Evolutionary conservation across 176 grass and related monocot species (phyloP).

Genomic region (Hsuehochloa calcarea): DNA sequence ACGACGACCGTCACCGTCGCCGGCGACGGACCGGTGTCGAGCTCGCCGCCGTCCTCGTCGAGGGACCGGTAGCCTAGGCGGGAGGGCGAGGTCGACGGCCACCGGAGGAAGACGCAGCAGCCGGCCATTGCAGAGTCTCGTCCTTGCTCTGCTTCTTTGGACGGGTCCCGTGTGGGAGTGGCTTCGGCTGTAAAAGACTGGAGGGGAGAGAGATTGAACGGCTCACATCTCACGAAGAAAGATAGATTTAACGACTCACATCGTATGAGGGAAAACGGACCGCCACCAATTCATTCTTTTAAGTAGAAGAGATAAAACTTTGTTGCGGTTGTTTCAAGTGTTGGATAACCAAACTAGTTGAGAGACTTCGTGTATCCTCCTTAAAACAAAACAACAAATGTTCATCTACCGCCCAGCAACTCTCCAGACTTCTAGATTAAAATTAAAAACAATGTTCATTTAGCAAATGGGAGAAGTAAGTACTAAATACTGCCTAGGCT

Average conservation of each 20-base stretch:
- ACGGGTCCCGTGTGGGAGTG: background rate
- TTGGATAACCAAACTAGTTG: background rate
- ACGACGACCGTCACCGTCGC: slow-evolving; percentile 72
- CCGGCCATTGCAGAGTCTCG: slow-evolving; percentile 45
- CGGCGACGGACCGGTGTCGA: background rate
- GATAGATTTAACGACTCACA: too few relatives aligned
- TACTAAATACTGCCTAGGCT: too few relatives aligned
- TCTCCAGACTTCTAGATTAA: too few relatives aligned
- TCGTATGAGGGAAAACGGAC: too few relatives aligned
- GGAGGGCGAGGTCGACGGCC: slow-evolving; percentile 45
- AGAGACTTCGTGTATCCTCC: too few relatives aligned
- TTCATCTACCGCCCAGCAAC: too few relatives aligned
- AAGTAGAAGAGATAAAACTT: too few relatives aligned
- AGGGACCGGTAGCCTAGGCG: slow-evolving; percentile 71
- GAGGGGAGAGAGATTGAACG: background rate
- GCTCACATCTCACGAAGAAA: too few relatives aligned
- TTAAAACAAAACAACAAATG: too few relatives aligned
- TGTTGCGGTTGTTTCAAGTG: background rate
- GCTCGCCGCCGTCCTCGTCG: background rate
- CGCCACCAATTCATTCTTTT: too few relatives aligned
- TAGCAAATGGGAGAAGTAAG: background rate
- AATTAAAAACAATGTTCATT: background rate
- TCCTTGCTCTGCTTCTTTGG: background rate
- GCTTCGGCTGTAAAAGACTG: background rate
- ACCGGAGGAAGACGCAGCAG: slow-evolving; percentile 86